Evolutionary conservation across 768 basidiomycete species (phyloP).

Genomic region (Lactifluus volemus): DNA sequence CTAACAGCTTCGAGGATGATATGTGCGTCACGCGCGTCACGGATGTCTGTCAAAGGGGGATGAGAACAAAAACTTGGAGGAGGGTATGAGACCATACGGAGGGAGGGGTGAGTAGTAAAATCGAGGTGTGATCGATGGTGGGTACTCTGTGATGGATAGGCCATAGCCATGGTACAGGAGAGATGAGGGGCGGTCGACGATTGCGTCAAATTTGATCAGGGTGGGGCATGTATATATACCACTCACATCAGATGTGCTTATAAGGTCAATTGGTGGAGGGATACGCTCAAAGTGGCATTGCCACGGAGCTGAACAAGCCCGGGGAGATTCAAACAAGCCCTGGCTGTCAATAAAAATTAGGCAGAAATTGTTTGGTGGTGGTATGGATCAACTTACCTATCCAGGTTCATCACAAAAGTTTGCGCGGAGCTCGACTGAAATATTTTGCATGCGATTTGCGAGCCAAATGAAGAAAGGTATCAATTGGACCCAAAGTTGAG

Average conservation of each 20-base stretch:
- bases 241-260: constrained; percentile 7
- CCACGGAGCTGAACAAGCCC: constrained; percentile 9
- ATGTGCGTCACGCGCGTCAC: constrained; percentile 75
- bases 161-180: constrained; percentile 10
- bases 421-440: not conserved
- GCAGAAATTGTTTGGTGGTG: constrained; percentile 18
- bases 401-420: constrained; percentile 10
- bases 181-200: not conserved
- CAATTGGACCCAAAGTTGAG: constrained; percentile 1
- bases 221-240: constrained; percentile 17
- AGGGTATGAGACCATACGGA: constrained; percentile 5
- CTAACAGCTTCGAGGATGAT: constrained; percentile 70
- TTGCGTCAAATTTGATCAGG: not conserved
- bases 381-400: constrained; percentile 11
- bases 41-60: constrained; percentile 42
- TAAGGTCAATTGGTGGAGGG: constrained; percentile 3
- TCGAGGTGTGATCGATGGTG: constrained; percentile 11
- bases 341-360: constrained; percentile 15
- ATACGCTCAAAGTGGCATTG: constrained; percentile 8
- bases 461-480: not conserved
- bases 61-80: not conserved
- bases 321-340: constrained; percentile 10
- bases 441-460: constrained; percentile 7
- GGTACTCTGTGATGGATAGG: constrained; percentile 6
- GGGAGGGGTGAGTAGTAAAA: constrained; percentile 17